Percentiles rank a stretch among this genome's conserved stretches.
Conservation (phyloP, 2,329 filamentous ascomycete species). For the Scortechinia acanthostroma region DNA sequence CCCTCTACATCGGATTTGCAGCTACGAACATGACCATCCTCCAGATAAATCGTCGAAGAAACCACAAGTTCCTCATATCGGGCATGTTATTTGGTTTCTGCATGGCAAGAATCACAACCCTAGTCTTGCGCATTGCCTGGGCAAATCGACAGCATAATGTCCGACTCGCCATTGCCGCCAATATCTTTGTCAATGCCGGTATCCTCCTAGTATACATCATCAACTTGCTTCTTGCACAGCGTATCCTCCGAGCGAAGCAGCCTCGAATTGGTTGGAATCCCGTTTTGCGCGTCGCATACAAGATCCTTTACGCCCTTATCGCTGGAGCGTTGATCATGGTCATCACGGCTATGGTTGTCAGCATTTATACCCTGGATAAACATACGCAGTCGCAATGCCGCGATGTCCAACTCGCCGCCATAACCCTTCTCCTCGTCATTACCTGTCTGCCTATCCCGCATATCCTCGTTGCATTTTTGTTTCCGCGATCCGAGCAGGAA, state of each 20-base stretch:
- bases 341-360: conserved; percentile 56
- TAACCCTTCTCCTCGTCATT: conserved; percentile 53
- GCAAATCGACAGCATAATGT: conserved; percentile 28
- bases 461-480: conserved; percentile 40
- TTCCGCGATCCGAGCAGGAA: conserved; percentile 32
- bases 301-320: conserved; percentile 48
- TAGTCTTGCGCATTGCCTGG: conserved; percentile 44
- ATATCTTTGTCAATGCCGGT: conserved; percentile 67
- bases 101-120: conserved; percentile 41
- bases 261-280: conserved; percentile 65
- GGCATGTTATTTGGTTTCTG: conserved; percentile 50
- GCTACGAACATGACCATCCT: conserved; percentile 50
- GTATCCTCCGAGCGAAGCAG: conserved; percentile 68
- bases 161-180: conserved; percentile 45
- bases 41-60: conserved; percentile 36
- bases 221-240: conserved; percentile 72
- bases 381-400: conserved; percentile 42
- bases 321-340: conserved; percentile 54
- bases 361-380: conserved; percentile 56
- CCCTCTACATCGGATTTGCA: conserved; percentile 44
- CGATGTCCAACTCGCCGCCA: conserved; percentile 55
- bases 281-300: conserved; percentile 40
- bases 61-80: conserved; percentile 53
- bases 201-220: conserved; percentile 70
- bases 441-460: conserved; percentile 62